Conservation (phyloP, 352 stramenopile genomes). For the Phytophthora ohioensis region DNA sequence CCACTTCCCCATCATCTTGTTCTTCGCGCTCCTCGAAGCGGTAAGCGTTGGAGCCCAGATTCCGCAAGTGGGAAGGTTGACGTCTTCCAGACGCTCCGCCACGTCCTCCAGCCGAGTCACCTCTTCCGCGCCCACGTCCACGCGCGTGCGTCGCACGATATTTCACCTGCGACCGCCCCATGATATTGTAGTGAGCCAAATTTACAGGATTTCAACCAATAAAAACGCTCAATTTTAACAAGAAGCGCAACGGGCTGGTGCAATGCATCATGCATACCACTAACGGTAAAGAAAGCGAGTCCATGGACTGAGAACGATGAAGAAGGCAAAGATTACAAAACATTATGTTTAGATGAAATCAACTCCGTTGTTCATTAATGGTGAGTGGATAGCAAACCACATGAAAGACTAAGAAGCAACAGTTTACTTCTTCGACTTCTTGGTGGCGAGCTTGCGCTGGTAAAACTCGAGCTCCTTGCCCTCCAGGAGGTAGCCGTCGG, state of each 20-base stretch:
- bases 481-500: conserved; percentile 99
- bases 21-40: conserved; percentile 60
- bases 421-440: conserved; percentile 98
- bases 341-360: conserved; percentile 49
- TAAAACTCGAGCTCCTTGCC: conserved; percentile 99
- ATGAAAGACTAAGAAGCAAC: conserved; percentile 29
- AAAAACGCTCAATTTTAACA: background rate
- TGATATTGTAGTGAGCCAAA: conserved; percentile 19
- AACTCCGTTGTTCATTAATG: conserved; percentile 59
- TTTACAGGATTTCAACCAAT: conserved; percentile 17
- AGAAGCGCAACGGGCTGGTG: no score
- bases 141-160: conserved; percentile 65
- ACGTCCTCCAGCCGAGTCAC: conserved; percentile 6
- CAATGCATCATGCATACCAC: background rate
- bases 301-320: background rate
- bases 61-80: conserved; percentile 36
- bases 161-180: conserved; percentile 81
- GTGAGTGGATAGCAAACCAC: conserved; percentile 11
- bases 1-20: conserved; percentile 33
- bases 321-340: conserved; percentile 13
- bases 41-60: conserved; percentile 76
- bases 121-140: conserved; percentile 46
- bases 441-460: conserved; percentile 97
- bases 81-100: conserved; percentile 25
- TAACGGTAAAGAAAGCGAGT: no score